phyloP scores from a whole-genome alignment of 345 rosid genomes.

The Ceriops decandra region DNA sequence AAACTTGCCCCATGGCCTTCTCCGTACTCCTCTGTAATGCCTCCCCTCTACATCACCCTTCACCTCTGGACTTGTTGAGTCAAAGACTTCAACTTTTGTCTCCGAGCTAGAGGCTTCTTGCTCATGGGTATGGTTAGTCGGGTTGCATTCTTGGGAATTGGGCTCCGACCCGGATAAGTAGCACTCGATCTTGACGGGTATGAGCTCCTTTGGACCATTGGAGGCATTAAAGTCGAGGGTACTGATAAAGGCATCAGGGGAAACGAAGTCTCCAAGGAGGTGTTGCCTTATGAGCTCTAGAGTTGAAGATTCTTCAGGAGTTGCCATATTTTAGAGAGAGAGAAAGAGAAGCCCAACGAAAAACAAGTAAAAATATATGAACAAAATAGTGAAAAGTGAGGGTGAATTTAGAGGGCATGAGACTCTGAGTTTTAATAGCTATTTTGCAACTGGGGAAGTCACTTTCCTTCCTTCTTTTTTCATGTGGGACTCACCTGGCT shows the following conservation, averaged over 20 bases:
- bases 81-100: constrained; percentile 28
- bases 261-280: constrained; percentile 53
- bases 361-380: not conserved
- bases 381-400: not conserved
- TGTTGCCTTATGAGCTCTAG: constrained; percentile 46
- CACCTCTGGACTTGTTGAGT: constrained; percentile 17
- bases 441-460: not conserved
- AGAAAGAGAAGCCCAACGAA: not conserved
- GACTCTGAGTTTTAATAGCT: not conserved
- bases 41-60: constrained; percentile 22
- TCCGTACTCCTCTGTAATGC: constrained; percentile 82
- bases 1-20: constrained; percentile 92
- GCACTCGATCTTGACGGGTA: constrained; percentile 31
- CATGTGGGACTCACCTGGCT: too few species aligned
- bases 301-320: constrained; percentile 33
- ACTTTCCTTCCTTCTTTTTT: not conserved
- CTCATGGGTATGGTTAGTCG: constrained; percentile 9
- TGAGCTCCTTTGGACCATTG: constrained; percentile 21
- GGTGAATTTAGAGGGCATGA: not conserved
- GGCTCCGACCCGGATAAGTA: constrained; percentile 34
- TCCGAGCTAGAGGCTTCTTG: constrained; percentile 7
- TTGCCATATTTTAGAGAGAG: constrained; percentile 23
- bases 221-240: constrained; percentile 25
- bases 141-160: constrained; percentile 33
- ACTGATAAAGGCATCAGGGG: constrained; percentile 37